These are phyloP conservation scores for Cystobasidium sp. DNA, from an alignment of 1,284 basidiomycete genomes.

Conservation along the genomic window DNA sequence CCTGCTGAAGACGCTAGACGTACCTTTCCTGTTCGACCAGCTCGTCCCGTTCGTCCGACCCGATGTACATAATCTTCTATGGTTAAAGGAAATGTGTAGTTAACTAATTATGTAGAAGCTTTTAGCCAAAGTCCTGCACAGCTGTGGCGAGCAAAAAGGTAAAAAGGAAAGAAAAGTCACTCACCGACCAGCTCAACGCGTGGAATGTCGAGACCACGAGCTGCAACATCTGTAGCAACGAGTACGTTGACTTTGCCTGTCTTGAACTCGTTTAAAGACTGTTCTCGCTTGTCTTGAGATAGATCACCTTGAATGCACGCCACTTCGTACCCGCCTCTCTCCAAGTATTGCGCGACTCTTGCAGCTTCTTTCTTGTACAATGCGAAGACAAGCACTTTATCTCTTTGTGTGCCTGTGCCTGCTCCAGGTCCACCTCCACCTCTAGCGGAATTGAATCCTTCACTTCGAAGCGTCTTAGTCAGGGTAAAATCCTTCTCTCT, in stretches of 20 bases:
- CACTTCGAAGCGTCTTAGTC: constrained; percentile 47
- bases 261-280: constrained; percentile 88
- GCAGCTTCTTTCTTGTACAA: constrained; percentile 98
- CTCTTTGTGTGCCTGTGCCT: constrained; percentile 62
- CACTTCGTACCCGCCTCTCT: constrained; percentile 80
- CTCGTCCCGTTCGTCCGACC: constrained; percentile 93
- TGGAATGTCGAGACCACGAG: constrained; percentile 94
- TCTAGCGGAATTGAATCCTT: constrained; percentile 45
- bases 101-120: constrained; percentile 55
- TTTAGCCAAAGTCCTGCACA: constrained; percentile 62
- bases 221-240: constrained; percentile 95
- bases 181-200: constrained; percentile 74
- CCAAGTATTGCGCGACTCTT: constrained; percentile 80
- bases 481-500: constrained; percentile 78
- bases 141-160: not conserved
- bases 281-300: constrained; percentile 82
- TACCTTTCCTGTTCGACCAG: constrained; percentile 79
- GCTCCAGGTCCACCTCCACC: not conserved
- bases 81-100: constrained; percentile 96
- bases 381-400: constrained; percentile 81
- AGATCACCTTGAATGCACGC: constrained; percentile 67
- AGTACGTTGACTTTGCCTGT: constrained; percentile 78
- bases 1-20: not conserved
- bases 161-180: not conserved
- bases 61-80: constrained; percentile 94